Evolutionary conservation across 2,329 filamentous ascomycete genomes (phyloP).

Genomic region (Colletotrichum liaoningense): DNA sequence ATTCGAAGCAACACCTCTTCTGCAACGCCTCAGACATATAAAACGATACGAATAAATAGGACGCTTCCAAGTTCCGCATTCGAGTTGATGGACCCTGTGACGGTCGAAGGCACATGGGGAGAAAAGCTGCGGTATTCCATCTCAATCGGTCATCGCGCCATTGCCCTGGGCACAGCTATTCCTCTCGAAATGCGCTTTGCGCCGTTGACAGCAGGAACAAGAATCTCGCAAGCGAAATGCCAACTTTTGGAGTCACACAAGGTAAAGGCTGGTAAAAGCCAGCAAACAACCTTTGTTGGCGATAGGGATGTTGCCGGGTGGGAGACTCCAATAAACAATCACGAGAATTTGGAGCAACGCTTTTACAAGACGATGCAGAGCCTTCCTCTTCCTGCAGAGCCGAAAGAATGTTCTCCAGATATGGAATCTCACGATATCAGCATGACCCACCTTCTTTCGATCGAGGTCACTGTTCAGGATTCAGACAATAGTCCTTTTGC

Average conservation of each 20-base stretch:
- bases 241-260: conserved; percentile 9
- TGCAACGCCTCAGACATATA: not conserved
- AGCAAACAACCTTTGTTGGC: not conserved
- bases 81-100: conserved; percentile 25
- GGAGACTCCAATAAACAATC: not conserved
- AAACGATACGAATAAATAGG: conserved; percentile 10
- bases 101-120: conserved; percentile 11
- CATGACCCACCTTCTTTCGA: conserved; percentile 10
- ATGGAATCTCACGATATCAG: not conserved
- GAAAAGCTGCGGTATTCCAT: conserved; percentile 2
- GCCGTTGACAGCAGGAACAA: not conserved
- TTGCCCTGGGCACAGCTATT: conserved; percentile 16
- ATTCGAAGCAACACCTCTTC: not conserved
- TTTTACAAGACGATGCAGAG: not conserved
- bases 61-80: conserved; percentile 12
- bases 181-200: conserved; percentile 15
- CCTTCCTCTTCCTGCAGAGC: conserved; percentile 8
- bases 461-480: not conserved
- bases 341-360: not conserved
- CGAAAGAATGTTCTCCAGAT: conserved; percentile 15
- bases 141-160: conserved; percentile 9
- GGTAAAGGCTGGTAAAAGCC: not conserved
- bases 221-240: not conserved
- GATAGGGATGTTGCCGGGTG: conserved; percentile 7
- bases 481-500: not conserved